These are phyloP conservation scores for Fraxinus excelsior DNA, from an alignment of 257 asterid genomes.

Conservation along the genomic window DNA sequence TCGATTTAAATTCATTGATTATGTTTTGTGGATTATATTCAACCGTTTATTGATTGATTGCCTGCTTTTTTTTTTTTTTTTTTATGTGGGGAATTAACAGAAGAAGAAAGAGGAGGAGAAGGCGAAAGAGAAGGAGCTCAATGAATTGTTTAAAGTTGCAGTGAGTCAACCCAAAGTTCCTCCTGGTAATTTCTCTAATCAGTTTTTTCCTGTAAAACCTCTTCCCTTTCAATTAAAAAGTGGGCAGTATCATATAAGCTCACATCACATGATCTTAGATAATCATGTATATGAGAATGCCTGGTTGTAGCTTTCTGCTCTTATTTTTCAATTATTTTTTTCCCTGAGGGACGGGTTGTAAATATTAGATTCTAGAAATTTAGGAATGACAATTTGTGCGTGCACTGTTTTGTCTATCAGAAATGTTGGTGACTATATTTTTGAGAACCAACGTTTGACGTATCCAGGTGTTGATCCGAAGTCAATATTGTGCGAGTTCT, in stretches of 20 bases:
- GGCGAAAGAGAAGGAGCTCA: slow-evolving; percentile 89
- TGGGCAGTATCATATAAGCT: background rate
- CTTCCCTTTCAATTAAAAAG: background rate
- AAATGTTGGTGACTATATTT: background rate
- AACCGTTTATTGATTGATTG: slow-evolving; percentile 1
- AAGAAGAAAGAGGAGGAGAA: slow-evolving; percentile 97
- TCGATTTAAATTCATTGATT: slow-evolving; percentile 13
- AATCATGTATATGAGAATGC: background rate
- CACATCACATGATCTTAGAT: no score
- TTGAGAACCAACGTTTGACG: slow-evolving; percentile 7
- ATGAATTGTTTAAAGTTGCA: slow-evolving; percentile 82
- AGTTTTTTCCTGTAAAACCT: background rate
- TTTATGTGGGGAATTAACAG: slow-evolving; percentile 45
- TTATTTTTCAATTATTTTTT: background rate
- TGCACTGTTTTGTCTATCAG: background rate
- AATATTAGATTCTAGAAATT: background rate
- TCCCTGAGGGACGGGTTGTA: background rate
- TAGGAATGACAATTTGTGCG: background rate
- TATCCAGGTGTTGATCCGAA: slow-evolving; percentile 91
- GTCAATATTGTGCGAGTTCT: slow-evolving; percentile 81
- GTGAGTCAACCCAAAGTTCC: slow-evolving; percentile 97
- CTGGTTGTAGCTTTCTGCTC: background rate
- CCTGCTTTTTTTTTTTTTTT: no score
- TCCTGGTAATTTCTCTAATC: slow-evolving; percentile 49
- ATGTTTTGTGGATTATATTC: slow-evolving; percentile 3